Evolutionary conservation across 208 protist genomes (phyloP), one percentile per base, ranked within the genome.

Genomic region (Trypanosoma conorhini): DNA sequence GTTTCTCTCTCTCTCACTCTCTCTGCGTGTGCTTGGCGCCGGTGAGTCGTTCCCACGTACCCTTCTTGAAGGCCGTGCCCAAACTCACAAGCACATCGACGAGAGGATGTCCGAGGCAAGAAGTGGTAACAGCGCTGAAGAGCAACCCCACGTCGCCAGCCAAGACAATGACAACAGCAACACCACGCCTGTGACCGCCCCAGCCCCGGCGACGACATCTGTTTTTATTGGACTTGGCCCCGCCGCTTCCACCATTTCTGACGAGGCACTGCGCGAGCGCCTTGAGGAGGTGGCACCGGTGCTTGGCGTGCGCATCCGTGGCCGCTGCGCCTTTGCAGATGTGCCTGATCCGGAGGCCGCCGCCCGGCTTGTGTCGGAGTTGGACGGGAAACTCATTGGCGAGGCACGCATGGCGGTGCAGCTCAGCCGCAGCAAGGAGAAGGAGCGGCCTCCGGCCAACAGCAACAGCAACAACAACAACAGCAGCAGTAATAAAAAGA

Each of bases 301-400:
- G 12, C 26, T 74, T 5, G 64, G 51, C 55, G 70, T 93, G 3
- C 82, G 85, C 42, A 59, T 91, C 73, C 85, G 88, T 51, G 82
- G 85, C 67, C 85, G 85, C 74, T 88, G 85, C 65, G 88, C 85
- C 57, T 93, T 93, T 64, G 88, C 77, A 5, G 88, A 93, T 60
- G 82, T 89, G 8, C 62, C 68, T 3, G 81, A 72, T 0, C 44
- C 65, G 26, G 83, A 71, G 58, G 77, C 83, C 52, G 88, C 88
- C 4, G 35, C 74, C 17, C 56, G 81, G 30, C 81, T 93, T n/a
- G 78, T 93, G 4, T 30, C 51, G 1, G 52, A 78, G 68, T 69
- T 87, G 26, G 42, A 93, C 74, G 79, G 77, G 35, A 58, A 78
- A 50, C 65, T 56, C 60, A 68, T 83, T 58, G 88, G 82, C 15